Percentiles rank a stretch among this genome's conserved stretches.
phyloP scores from a whole-genome alignment of 257 asterid species.

The Nicotiana paniculata region DNA sequence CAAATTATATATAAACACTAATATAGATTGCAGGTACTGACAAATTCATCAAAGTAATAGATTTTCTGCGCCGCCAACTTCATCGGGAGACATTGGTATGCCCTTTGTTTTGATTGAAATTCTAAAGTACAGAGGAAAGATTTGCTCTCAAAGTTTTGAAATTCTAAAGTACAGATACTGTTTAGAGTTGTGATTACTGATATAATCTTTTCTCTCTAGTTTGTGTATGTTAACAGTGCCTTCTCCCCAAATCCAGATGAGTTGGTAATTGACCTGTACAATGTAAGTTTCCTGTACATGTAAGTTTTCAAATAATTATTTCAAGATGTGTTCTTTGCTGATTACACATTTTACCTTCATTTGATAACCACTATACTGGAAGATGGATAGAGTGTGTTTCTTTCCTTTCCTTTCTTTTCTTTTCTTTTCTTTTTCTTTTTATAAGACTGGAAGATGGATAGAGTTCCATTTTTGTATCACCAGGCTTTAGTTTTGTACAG shows the following conservation, averaged over 20 bases:
- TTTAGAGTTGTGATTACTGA: conserved; percentile 8
- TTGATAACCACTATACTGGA: neutral
- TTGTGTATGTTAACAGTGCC: conserved; percentile 95
- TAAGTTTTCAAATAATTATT: neutral
- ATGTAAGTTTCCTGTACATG: conserved; percentile 40
- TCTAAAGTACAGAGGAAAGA: neutral
- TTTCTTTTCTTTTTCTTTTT: neutral
- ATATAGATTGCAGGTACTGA: conserved; percentile 79
- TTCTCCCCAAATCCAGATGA: conserved; percentile 97
- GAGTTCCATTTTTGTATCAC: neutral
- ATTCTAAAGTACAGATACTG: neutral
- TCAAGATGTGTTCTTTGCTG: neutral
- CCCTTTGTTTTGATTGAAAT: neutral
- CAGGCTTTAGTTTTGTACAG: neutral
- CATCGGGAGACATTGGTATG: conserved; percentile 84
- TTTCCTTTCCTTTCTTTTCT: neutral
- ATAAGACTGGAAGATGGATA: neutral
- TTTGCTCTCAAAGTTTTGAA: neutral
- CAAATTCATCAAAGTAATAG: conserved; percentile 82
- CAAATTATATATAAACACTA: neutral
- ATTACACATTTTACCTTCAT: neutral
- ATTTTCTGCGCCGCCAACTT: conserved; percentile 92
- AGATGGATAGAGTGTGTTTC: neutral
- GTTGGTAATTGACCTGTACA: conserved; percentile 64
- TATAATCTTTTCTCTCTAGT: conserved; percentile 32